Percentiles rank a stretch among this genome's conserved stretches.
Evolutionary conservation across 257 asterid species (phyloP).

Genomic region (Solanum etuberosum): DNA sequence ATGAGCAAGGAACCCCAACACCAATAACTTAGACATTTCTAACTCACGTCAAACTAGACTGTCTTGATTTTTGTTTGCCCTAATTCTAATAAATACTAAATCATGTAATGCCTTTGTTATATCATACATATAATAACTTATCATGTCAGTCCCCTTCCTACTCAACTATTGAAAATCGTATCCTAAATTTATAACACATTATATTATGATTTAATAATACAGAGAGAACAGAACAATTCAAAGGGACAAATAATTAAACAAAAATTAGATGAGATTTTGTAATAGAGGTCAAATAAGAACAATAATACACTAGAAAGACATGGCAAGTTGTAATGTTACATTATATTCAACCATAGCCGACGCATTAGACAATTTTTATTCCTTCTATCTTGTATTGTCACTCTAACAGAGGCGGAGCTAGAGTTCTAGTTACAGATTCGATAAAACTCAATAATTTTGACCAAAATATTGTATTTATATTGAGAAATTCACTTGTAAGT

Average conservation of each 20-base stretch:
- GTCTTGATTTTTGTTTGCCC: too few species aligned
- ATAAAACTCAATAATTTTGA: too few species aligned
- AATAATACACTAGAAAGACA: neutral
- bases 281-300: neutral
- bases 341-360: neutral
- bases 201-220: neutral
- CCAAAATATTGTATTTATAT: rapidly evolving
- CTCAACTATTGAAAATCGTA: neutral
- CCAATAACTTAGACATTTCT: too few species aligned
- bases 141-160: neutral
- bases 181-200: neutral
- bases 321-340: neutral
- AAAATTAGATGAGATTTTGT: neutral
- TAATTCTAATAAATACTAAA: neutral
- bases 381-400: neutral
- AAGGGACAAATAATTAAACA: neutral
- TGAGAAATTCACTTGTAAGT: neutral
- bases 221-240: neutral
- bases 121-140: neutral
- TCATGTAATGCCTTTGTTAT: neutral
- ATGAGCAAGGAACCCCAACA: too few species aligned
- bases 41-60: too few species aligned
- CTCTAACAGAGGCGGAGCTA: too few species aligned
- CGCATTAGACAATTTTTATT: neutral
- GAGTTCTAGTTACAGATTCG: too few species aligned